Evolutionary conservation across 2,329 filamentous ascomycete genomes (phyloP).

Genomic region (Helotiales sp.): DNA sequence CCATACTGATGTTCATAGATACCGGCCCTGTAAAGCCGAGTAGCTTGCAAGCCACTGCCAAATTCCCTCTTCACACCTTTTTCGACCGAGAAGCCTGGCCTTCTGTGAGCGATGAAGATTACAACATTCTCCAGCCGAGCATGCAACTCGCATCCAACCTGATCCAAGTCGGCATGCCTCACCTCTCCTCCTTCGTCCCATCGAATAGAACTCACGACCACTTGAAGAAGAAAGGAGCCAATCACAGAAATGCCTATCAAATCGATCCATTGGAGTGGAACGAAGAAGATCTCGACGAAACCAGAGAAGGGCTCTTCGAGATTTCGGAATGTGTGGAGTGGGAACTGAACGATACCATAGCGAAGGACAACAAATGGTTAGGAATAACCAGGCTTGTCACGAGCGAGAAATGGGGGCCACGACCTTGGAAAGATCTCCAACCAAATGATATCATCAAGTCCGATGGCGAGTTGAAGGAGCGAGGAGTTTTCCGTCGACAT

Average conservation of each 20-base stretch:
- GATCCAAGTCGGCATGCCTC: constrained; percentile 33
- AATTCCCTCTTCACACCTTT: constrained; percentile 21
- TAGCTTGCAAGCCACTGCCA: constrained; percentile 15
- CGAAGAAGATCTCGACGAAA: constrained; percentile 14
- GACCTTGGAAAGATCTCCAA: constrained; percentile 14
- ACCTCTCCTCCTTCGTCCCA: constrained; percentile 35
- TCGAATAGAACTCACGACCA: constrained; percentile 18
- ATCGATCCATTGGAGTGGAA: background rate
- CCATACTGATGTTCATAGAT: constrained; percentile 2
- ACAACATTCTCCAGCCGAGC: constrained; percentile 32
- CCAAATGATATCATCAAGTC: constrained; percentile 10
- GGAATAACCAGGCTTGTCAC: constrained; percentile 19
- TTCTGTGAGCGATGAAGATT: constrained; percentile 28
- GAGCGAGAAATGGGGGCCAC: constrained; percentile 9
- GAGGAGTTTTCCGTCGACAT: constrained; percentile 22
- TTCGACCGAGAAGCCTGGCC: constrained; percentile 32
- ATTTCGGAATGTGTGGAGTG: constrained; percentile 33
- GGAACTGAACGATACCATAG: constrained; percentile 34
- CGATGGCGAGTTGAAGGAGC: constrained; percentile 19
- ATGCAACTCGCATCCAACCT: constrained; percentile 37
- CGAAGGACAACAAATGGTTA: constrained; percentile 18
- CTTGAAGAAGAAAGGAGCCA: background rate
- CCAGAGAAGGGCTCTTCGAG: constrained; percentile 27
- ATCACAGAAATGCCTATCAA: background rate
- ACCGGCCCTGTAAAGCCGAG: constrained; percentile 10